Percentiles rank a stretch among this genome's conserved stretches.
Evolutionary conservation across 192 early-diverging fungal species (phyloP).

Genomic region (Gamsiella multidivaricata): DNA sequence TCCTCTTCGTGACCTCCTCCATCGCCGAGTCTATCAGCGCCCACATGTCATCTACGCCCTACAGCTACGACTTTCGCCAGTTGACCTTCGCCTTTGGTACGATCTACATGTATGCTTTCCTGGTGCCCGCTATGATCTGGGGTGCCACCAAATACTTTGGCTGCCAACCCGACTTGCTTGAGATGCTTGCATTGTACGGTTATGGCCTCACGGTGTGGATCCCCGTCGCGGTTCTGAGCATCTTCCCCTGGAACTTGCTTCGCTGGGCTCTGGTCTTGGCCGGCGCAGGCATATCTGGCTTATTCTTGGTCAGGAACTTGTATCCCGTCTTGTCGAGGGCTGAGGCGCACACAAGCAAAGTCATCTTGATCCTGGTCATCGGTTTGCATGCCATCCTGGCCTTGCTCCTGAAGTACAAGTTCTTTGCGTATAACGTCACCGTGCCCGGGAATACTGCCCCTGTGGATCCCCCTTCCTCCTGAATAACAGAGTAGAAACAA

Average conservation of each 20-base stretch:
- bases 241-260: slow-evolving; percentile 81
- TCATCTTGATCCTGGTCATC: slow-evolving; percentile 72
- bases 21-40: slow-evolving; percentile 87
- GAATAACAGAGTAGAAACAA: too few species aligned
- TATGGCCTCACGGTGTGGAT: slow-evolving; percentile 95
- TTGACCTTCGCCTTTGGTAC: slow-evolving; percentile 84
- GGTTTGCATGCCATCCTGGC: slow-evolving; percentile 74
- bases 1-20: slow-evolving; percentile 91
- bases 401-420: slow-evolving; percentile 84
- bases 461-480: background rate
- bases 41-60: slow-evolving; percentile 59
- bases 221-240: slow-evolving; percentile 85
- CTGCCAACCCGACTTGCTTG: slow-evolving; percentile 81
- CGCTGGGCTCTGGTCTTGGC: slow-evolving; percentile 82
- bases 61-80: slow-evolving; percentile 83
- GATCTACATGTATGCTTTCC: slow-evolving; percentile 86
- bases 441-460: background rate
- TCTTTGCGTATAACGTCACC: slow-evolving; percentile 73
- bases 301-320: slow-evolving; percentile 68
- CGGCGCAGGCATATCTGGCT: slow-evolving; percentile 81
- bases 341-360: slow-evolving; percentile 75
- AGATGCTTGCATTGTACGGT: slow-evolving; percentile 89
- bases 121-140: slow-evolving; percentile 80
- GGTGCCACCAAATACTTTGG: slow-evolving; percentile 86
- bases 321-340: slow-evolving; percentile 75